Conservation (phyloP, 257 asterid genomes). For the Penstemon eatonii region DNA sequence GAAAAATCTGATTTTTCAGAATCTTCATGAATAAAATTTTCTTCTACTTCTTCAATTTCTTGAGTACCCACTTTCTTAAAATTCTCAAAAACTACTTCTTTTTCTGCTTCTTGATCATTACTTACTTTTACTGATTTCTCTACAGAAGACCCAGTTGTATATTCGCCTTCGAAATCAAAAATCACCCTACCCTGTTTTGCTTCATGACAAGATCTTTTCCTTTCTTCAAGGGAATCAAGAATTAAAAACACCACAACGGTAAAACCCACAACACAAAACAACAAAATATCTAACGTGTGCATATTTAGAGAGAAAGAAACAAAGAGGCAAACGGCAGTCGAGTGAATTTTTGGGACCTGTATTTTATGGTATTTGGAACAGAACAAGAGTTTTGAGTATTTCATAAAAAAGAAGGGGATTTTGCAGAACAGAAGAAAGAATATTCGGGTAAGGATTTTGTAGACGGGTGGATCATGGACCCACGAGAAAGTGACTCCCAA, state of each 20-base stretch:
- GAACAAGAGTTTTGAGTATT: neutral
- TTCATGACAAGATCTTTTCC: neutral
- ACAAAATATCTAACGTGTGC: constrained; percentile 34
- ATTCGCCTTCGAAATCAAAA: neutral
- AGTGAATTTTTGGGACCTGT: constrained; percentile 9
- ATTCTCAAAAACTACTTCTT: neutral
- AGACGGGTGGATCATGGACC: constrained; percentile 10
- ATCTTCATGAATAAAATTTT: constrained; percentile 10
- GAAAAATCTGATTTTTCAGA: constrained; percentile 13
- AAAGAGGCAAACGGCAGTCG: neutral
- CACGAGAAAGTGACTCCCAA: constrained; percentile 27
- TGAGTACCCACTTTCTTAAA: neutral
- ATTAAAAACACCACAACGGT: constrained; percentile 32
- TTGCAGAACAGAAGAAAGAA: constrained; percentile 27
- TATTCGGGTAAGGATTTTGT: constrained; percentile 28
- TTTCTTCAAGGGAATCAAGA: constrained; percentile 12
- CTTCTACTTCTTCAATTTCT: constrained; percentile 11
- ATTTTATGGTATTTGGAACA: neutral
- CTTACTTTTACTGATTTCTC: neutral
- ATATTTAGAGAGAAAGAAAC: constrained; percentile 21
- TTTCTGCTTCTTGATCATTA: constrained; percentile 11
- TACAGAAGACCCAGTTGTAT: neutral
- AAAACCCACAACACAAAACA: constrained; percentile 36
- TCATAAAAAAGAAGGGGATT: constrained; percentile 11
- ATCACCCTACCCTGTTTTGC: neutral